Evolutionary conservation across 2,329 filamentous ascomycete species (phyloP), one percentile per base, ranked within the genome.

Genomic region (Fusarium pininemorale): DNA sequence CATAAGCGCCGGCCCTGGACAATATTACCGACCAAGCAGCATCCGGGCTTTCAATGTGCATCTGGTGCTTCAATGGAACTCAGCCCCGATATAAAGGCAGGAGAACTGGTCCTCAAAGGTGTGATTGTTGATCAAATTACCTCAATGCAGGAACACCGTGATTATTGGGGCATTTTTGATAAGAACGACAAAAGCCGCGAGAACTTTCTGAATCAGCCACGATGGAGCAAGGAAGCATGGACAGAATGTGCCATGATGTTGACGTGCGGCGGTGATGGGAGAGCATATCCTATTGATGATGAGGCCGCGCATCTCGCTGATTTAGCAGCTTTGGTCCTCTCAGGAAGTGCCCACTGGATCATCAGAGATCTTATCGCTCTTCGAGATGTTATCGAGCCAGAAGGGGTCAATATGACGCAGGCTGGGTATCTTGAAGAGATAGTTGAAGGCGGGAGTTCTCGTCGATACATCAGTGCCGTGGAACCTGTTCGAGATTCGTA

Each of bases 51-150:
- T 2, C 13, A 16, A 1, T 57, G 54, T 12, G 38, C 38, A 3
- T 20, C 18, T 3, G 9, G 0, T 32, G 10, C 22, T 22, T 0
- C 16, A 11, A 13, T 45, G 9, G 39, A 45, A 26, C 7, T 35
- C 1, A 0, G 5, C 0, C 16, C 9, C 28, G 3, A 4, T 0
- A 4, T 1, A 0, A 15, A 45, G 3, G 9, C 6, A 20, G 22
- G 16, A 26, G 16, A 56, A 18, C 16, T 56, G 10, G 2, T 32
- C 5, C 38, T 45, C 7, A 30, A 24, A 2, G 54, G 38, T 0
- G 16, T 56, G 0, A 30, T 55, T 1, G 4, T 55, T 2, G 53
- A 55, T 12, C 7, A 9, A 0, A 2, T 55, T 2, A 2, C 3
- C 1, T 28, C 53, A 0, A 18, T n/a, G 3, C 37, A 41, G 4